Base-by-base conservation (phyloP, 1,284 basidiomycete genomes). In the Sporisorium scitamineum region DNA sequence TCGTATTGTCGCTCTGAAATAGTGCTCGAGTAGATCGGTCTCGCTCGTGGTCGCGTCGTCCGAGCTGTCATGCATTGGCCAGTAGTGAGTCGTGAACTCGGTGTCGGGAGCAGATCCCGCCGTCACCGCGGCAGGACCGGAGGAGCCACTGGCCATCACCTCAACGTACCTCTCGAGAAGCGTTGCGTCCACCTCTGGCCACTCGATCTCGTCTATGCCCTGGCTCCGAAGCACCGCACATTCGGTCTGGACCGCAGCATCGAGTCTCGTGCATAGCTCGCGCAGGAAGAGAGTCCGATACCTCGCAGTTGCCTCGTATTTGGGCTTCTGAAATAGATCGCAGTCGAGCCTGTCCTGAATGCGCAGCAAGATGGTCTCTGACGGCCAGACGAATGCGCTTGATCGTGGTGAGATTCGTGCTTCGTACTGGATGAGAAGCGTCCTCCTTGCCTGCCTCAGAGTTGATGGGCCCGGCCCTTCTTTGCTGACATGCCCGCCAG, bases 111-210 rank as follows among this genome's bases (percentile, higher is more conserved):
- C 52, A 20, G 59, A 56, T 1, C 27, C 52, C 16, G 50, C 24
- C 14, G 48, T 55, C 13, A 58, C 20, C 27, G 34, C 37, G 3
- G 39, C 55, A 13, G 34, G 13, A n/a, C 24, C 26, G 3, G 59
- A 56, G 26, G 69, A 54, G 27, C 58, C 54, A 16, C 24, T 54
- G 20, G 69, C 54, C 47, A 76, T 60, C 10, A 64, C 51, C 24
- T 68, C 54, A n/a, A 65, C 52, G 22, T 79, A 79, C 7, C 70
- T 57, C 31, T 74, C 64, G 20, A 77, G 62, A 42, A 79, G 54
- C 5, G 54, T 56, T 6, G 65, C 74, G 24, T 74, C 61, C n/a
- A 76, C 53, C 29, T 77, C 78, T 37, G 68, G 71, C 37, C 63
- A 59, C 42, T 73, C 68, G 31, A 72, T 68, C 53, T 70, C 66